Evolutionary conservation across 1,139 yeast species (phyloP).

Genomic region (Yamadazyma epiphylla): DNA sequence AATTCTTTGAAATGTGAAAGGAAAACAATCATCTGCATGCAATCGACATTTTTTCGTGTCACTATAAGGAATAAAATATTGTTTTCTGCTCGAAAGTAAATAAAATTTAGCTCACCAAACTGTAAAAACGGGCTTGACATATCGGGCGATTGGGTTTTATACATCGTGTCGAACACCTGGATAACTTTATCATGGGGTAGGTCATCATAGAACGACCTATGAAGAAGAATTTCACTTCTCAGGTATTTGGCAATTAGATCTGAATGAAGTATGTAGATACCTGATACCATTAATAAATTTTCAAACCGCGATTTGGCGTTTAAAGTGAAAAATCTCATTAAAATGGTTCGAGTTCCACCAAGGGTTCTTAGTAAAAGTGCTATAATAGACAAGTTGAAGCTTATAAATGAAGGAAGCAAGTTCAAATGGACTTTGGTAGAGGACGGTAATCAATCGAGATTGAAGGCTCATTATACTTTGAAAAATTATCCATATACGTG

Average conservation of each 20-base stretch:
- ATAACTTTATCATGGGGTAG: slow-evolving; percentile 25
- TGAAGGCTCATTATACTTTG: slow-evolving; percentile 34
- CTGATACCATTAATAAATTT: slow-evolving; percentile 7
- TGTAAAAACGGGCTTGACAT: slow-evolving; percentile 29
- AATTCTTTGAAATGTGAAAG: slow-evolving; percentile 30
- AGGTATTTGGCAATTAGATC: slow-evolving; percentile 17
- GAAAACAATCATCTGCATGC: slow-evolving; percentile 40
- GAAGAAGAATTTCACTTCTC: slow-evolving; percentile 32
- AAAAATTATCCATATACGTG: slow-evolving; percentile 58
- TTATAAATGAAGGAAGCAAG: slow-evolving; percentile 9
- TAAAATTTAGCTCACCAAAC: slow-evolving; percentile 27
- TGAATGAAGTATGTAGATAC: slow-evolving; percentile 5
- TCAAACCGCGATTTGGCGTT: too few species aligned
- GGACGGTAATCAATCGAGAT: slow-evolving; percentile 6
- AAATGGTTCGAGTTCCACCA: neutral
- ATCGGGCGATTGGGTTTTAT: slow-evolving; percentile 17
- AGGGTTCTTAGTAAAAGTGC: slow-evolving; percentile 6
- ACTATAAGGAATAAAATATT: slow-evolving; percentile 31
- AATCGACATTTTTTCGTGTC: slow-evolving; percentile 30
- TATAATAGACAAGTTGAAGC: slow-evolving; percentile 7
- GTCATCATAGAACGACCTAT: slow-evolving; percentile 33
- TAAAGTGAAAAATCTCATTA: too few species aligned
- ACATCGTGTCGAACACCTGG: slow-evolving; percentile 23
- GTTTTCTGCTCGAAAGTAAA: slow-evolving; percentile 26
- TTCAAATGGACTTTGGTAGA: slow-evolving; percentile 11